Percentiles rank a stretch among this genome's conserved stretches.
phyloP scores from a whole-genome alignment of 1,284 basidiomycete genomes.

The Naganishia sp. region DNA sequence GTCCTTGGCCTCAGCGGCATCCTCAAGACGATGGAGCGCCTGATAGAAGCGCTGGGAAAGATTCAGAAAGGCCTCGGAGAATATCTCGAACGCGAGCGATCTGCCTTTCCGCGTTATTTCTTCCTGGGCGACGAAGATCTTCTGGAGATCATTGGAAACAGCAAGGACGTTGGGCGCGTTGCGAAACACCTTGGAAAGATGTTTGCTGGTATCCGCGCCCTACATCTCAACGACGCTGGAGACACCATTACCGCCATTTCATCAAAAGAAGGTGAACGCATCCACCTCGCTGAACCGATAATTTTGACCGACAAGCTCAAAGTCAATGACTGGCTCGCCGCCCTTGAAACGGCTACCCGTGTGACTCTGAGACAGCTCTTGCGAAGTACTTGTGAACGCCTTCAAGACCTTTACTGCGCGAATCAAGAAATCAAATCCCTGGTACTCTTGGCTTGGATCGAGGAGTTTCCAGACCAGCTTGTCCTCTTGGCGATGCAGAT shows the following conservation, averaged over 20 bases:
- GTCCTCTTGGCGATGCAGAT: constrained; percentile 93
- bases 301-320: constrained; percentile 88
- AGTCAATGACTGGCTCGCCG: constrained; percentile 98
- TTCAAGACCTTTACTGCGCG: constrained; percentile 36
- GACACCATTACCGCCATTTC: constrained; percentile 86
- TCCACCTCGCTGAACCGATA: constrained; percentile 79
- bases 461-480: constrained; percentile 90
- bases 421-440: constrained; percentile 72
- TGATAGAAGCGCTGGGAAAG: constrained; percentile 93
- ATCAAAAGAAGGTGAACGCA: constrained; percentile 92
- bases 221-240: constrained; percentile 84
- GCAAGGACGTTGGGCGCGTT: constrained; percentile 94
- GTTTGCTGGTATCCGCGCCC: constrained; percentile 95
- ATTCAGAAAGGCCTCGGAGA: constrained; percentile 99
- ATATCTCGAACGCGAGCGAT: constrained; percentile 94
- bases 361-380: constrained; percentile 80
- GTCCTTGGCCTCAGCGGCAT: constrained; percentile 95
- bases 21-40: constrained; percentile 94
- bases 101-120: constrained; percentile 98
- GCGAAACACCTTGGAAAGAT: constrained; percentile 99
- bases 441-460: constrained; percentile 81
- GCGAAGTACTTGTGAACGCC: constrained; percentile 72
- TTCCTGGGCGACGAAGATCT: constrained; percentile 99
- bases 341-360: constrained; percentile 93
- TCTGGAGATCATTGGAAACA: constrained; percentile 98